Evolutionary conservation across 495 filamentous ascomycete genomes (phyloP), one percentile per base, ranked within the genome.

Genomic region (Choiromyces venosus): DNA sequence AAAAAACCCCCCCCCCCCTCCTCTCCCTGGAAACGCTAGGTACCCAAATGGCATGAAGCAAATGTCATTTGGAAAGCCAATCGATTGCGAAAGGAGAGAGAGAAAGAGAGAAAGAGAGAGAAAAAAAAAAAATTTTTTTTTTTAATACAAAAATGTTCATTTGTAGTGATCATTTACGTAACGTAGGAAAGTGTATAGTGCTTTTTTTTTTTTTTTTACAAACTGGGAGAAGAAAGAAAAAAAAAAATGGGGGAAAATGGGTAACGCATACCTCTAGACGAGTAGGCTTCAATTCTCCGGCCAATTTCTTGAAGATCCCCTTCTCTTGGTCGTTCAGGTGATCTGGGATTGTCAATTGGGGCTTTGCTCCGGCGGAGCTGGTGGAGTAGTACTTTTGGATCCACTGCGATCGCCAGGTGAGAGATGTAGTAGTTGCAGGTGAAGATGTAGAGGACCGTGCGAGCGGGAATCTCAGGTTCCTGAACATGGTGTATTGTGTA

Each of bases 261-360:
- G 44, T 73, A 16, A 29, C 39, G 37, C 83, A 37, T 79, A 86
- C 86, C 82, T 86, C 83, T 16, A 88, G 78, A 69, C 78, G 81
- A 35, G 73, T 80, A 25, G 85, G 84, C 36, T 79, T 73, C 65
- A 88, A 77, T 73, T 82, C 83, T 12, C 72, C 78, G 56, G 77
- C 83, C 61, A 88, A 78, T 61, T 84, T 85, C 35, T 83, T 80
- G 73, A 86, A 88, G 25, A 88, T 82, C 64, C 82, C 76, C 37
- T 80, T 74, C 74, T 88, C 87, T 61, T 81, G 78, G 39, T 85
- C 84, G 69, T 83, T 78, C 33, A 88, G 82, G 74, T 87, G 83
- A 66, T 85, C 85, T 33, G 87, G 87, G 4, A 86, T 81, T 37
- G 67, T 42, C 36, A 80, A 78, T 61, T 16, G 52, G 0, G 52